Evolutionary conservation across 169 alveolate genomes (phyloP).

Genomic region (Blepharisma undulans): DNA sequence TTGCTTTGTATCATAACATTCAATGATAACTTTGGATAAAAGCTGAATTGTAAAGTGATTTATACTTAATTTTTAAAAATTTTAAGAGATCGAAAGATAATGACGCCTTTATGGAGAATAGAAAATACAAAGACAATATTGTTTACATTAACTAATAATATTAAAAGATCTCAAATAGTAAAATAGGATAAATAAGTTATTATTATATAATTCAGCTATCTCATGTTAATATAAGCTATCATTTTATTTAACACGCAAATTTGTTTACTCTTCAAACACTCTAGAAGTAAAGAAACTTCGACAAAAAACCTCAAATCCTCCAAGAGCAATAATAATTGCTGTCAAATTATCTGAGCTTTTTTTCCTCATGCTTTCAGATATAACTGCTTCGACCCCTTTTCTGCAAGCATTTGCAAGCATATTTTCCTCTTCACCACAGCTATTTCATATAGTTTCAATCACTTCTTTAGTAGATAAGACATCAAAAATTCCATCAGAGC

Average conservation of each 20-base stretch:
- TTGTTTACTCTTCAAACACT: not conserved
- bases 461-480: conserved; percentile 57
- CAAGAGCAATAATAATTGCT: conserved; percentile 75
- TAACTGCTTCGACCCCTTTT: conserved; percentile 36
- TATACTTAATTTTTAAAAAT: too few species aligned
- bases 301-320: conserved; percentile 7
- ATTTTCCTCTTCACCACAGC: not conserved
- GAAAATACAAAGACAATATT: too few species aligned
- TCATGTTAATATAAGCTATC: too few species aligned
- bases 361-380: conserved; percentile 66
- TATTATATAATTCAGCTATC: too few species aligned
- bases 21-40: too few species aligned
- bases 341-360: conserved; percentile 81
- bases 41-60: too few species aligned
- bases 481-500: conserved; percentile 73
- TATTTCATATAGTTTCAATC: conserved; percentile 55
- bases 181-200: too few species aligned
- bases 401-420: not conserved
- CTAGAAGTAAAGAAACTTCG: not conserved
- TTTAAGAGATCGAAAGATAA: too few species aligned
- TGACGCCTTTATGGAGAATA: too few species aligned
- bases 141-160: too few species aligned
- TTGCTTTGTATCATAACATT: too few species aligned
- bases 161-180: too few species aligned
- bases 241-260: not conserved